Evolutionary conservation across 257 asterid species (phyloP).

Genomic region (Datura wrightii): DNA sequence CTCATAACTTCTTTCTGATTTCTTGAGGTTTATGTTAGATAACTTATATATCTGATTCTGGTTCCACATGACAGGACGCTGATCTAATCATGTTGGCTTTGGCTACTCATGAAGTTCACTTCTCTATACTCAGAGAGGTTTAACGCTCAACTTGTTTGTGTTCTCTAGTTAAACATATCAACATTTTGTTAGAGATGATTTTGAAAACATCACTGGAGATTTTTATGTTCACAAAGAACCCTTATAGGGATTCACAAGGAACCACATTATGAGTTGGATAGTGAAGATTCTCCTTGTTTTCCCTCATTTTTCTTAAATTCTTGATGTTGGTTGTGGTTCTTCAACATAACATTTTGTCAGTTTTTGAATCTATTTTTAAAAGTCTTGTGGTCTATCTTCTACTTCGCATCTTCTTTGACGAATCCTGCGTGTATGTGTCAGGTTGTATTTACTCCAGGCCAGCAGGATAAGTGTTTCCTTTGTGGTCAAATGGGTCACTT

Average conservation of each 20-base stretch:
- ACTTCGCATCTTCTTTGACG: neutral
- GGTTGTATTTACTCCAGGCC: constrained; percentile 96
- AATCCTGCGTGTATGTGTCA: constrained; percentile 36
- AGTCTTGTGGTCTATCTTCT: neutral
- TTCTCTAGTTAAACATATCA: constrained; percentile 8
- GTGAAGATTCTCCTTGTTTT: neutral
- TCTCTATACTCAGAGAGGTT: constrained; percentile 96
- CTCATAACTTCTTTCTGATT: constrained; percentile 15
- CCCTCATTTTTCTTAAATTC: neutral
- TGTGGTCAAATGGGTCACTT: constrained; percentile 98
- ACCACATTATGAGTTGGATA: neutral
- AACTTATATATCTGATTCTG: neutral
- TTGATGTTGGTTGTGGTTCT: neutral
- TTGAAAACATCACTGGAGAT: neutral
- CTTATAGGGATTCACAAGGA: constrained; percentile 8
- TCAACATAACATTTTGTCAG: neutral
- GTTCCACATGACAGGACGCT: constrained; percentile 55
- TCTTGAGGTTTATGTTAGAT: constrained; percentile 14
- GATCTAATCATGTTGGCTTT: constrained; percentile 84
- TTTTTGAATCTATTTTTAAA: neutral
- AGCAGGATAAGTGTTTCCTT: constrained; percentile 92
- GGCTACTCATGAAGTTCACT: constrained; percentile 97
- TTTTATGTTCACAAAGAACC: neutral
- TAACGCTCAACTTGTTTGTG: neutral
- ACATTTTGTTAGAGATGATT: constrained; percentile 4